Evolutionary conservation across 441 rosid genomes (phyloP), one percentile per base, ranked within the genome.

Genomic region (Corymbia citriodora): DNA sequence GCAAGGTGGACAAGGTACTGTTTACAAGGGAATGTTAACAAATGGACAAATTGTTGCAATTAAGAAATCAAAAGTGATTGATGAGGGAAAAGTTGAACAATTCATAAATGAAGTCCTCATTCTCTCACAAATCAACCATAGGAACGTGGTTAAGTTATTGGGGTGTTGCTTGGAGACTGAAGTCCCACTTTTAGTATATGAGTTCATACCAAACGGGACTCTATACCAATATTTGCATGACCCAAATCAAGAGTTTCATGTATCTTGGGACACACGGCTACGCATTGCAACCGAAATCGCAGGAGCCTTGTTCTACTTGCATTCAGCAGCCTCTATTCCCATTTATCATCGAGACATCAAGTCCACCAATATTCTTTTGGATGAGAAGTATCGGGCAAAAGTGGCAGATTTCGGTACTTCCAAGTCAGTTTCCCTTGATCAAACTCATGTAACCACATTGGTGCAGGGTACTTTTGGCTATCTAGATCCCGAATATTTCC

Each of bases 251-350:
- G 63, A 57, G 63, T 57, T 57, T 57, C 7, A 10, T 2, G 63
- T 57, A 0, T 57, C 29, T 0, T 57, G 63, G 63, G 29, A 23
- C 63, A 23, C 0, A 0, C 29, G 63, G 14, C 29, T 4, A 57
- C 29, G 63, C 0, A 23, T 57, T 0, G 29, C 63, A 57, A 57
- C 14, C 9, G 63, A 57, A 57, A 57, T 57, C 4, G 63, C 63
- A 23, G 29, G 63, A 57, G 63, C 63, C 29, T 57, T 57, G 23
- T 57, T 23, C 29, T 57, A 23, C 63, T 57, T 57, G 63, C 63
- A 57, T 57, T 57, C 29, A 23, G 63, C 63, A 57, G 63, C 63
- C 63, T 57, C 29, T 1, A 57, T 57, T 57, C 63, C 63, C 63
- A 57, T 57, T 23, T 57, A 57, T 57, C 63, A 57, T 57, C 14